A percentile compares a stretch with the other conserved stretches of the same genome.
Conservation (phyloP, 306 rosid genomes). For the Cyclanthera cordifolia region DNA sequence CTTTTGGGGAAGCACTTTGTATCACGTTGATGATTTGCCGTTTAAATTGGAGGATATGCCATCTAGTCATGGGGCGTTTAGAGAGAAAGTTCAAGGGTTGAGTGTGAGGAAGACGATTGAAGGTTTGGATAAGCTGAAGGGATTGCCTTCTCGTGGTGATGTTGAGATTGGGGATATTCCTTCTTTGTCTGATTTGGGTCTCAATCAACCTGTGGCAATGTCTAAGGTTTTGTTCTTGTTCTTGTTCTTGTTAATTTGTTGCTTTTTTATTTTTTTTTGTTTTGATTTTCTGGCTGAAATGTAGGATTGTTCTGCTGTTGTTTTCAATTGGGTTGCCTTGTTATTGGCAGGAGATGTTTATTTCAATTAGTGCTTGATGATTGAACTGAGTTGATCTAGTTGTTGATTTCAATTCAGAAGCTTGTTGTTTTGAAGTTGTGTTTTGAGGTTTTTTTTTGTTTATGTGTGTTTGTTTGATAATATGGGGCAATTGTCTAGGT, state of each 20-base stretch:
- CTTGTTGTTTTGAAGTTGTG: background rate
- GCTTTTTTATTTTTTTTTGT: background rate
- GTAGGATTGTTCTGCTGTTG: background rate
- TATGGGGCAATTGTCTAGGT: background rate
- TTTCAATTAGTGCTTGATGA: background rate
- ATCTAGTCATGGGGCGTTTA: constrained; percentile 63
- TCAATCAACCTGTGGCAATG: constrained; percentile 56
- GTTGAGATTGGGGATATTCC: constrained; percentile 89
- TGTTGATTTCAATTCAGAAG: background rate
- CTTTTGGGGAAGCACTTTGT: constrained; percentile 92
- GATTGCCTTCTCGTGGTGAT: constrained; percentile 73
- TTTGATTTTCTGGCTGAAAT: background rate
- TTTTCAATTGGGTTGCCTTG: background rate
- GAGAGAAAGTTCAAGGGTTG: constrained; percentile 60
- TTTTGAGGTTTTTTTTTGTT: background rate
- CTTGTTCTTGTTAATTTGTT: background rate
- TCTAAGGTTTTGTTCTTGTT: constrained; percentile 38
- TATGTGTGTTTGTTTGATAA: background rate
- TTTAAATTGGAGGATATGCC: constrained; percentile 84
- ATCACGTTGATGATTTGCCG: constrained; percentile 76
- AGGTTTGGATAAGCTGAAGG: constrained; percentile 82
- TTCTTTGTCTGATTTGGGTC: constrained; percentile 63
- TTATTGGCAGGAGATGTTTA: background rate
- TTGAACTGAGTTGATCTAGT: background rate
- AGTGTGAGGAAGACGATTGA: constrained; percentile 72